Base-by-base conservation (phyloP, 1,284 basidiomycete genomes). In the Microbotryum intermedium region DNA sequence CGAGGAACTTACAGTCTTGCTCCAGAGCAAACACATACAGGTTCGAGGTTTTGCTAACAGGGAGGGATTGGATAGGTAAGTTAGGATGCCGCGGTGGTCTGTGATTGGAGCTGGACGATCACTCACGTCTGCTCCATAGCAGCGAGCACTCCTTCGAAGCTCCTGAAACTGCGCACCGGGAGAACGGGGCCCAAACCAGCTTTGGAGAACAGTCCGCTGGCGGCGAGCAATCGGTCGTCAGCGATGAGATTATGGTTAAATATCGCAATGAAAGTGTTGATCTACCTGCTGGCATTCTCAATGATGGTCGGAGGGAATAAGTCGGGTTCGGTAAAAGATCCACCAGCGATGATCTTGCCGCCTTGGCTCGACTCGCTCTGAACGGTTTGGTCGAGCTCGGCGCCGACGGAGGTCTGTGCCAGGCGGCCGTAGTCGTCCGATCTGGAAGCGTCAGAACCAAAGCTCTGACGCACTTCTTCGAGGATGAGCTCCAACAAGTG, bases 231-330 rank as follows among this genome's bases (percentile, higher is more conserved):
- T 39, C 16, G 34, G 34, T 6, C 9, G 34, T 39, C 34, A 39
- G 34, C 18, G 5, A 9, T 13, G n/a, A 26, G 6, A 20, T 5
- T 21, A 3, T 6, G 18, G 8, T 10, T 13, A 10, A 53, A 28
- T 20, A 59, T 6, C 9, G 18, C 25, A 5, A 4, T 9, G 1
- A 34, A 2, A 39, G 4, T 23, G 16, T 18, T 4, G 21, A 50
- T 39, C 6, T 13, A 59, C 52, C n/a, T 20, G 39, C 52, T 59
- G 13, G 51, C 30, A 5, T 43, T 21, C 20, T 34, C 26, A 7
- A 59, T 21, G 21, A 54, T 20, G 6, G 57, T 59, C 39, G 57
- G 57, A 13, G 43, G 50, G 45, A 53, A 53, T 20, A 30, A 57
- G 6, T 13, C 26, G 10, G 29, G 34, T 3, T 25, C 42, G 13